Percentiles rank a stretch among this genome's conserved stretches.
phyloP scores from a whole-genome alignment of 345 rosid genomes.

The Murraya paniculata region DNA sequence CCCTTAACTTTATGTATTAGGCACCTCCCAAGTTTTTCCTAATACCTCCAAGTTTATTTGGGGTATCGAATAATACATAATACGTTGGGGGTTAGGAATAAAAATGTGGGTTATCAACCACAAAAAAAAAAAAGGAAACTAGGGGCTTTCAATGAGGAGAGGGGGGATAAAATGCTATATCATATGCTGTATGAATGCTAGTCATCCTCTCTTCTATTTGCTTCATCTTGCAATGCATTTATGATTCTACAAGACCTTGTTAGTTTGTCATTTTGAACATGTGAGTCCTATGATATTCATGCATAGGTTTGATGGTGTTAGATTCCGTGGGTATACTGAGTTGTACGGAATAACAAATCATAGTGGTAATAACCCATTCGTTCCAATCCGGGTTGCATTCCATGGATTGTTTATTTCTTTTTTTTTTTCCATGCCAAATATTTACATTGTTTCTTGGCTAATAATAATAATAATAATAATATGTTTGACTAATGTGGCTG shows the following conservation, averaged over 20 bases:
- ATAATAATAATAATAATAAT: too few relatives aligned
- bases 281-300: not conserved
- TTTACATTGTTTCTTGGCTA: not conserved
- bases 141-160: not conserved
- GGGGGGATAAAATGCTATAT: not conserved
- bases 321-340: not conserved
- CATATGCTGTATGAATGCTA: too few relatives aligned
- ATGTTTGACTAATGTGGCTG: conserved; percentile 15
- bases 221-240: not conserved
- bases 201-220: not conserved
- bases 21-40: not conserved
- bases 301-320: not conserved
- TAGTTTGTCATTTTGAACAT: not conserved
- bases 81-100: not conserved
- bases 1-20: not conserved
- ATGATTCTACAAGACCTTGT: not conserved
- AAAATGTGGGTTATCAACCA: not conserved
- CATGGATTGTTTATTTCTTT: not conserved
- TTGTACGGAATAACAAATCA: not conserved
- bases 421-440: not conserved
- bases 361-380: conserved; percentile 1
- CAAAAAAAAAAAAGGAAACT: not conserved
- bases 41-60: not conserved
- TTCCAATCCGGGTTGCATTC: not conserved
- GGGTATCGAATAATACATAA: not conserved